A percentile compares a stretch with the other conserved stretches of the same genome.
phyloP scores from a whole-genome alignment of 2,329 filamentous ascomycete genomes.

The Gyromitra esculenta region DNA sequence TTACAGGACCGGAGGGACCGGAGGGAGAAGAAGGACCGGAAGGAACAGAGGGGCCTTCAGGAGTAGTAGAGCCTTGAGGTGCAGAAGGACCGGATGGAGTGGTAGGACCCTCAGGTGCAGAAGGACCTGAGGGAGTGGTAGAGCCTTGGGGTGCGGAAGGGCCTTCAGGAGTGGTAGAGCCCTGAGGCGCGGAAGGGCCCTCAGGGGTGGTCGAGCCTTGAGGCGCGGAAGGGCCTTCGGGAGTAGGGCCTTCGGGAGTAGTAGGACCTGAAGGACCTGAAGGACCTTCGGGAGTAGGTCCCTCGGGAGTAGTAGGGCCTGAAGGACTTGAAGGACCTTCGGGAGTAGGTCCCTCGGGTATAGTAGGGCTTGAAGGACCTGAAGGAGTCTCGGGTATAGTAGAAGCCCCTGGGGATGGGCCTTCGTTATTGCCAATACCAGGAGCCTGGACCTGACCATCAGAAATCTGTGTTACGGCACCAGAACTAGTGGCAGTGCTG shows the following conservation, averaged over 20 bases:
- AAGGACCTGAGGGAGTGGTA: background rate
- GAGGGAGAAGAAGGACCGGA: no score
- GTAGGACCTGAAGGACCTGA: background rate
- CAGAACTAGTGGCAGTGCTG: constrained; percentile 15
- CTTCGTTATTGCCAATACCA: constrained; percentile 14
- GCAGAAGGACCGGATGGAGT: background rate
- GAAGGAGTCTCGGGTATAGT: background rate
- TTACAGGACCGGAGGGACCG: constrained; percentile 59
- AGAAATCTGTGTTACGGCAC: constrained; percentile 58
- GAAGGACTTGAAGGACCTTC: background rate
- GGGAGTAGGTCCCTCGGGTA: background rate
- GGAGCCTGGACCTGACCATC: constrained; percentile 59
- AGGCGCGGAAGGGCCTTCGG: background rate
- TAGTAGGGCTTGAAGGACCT: background rate
- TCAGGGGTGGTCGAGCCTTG: background rate
- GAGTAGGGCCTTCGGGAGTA: background rate
- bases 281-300: background rate
- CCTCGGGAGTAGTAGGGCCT: background rate
- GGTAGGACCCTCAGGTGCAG: background rate
- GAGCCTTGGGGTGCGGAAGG: background rate
- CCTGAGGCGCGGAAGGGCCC: background rate
- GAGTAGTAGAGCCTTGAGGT: background rate
- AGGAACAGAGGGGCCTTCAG: constrained; percentile 11
- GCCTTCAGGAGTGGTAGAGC: background rate
- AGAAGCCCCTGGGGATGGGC: background rate